Evolutionary conservation across 225 moss, liverwort and hornwort species (phyloP).

Genomic region (Bryoerythrophyllum caledonicum): DNA sequence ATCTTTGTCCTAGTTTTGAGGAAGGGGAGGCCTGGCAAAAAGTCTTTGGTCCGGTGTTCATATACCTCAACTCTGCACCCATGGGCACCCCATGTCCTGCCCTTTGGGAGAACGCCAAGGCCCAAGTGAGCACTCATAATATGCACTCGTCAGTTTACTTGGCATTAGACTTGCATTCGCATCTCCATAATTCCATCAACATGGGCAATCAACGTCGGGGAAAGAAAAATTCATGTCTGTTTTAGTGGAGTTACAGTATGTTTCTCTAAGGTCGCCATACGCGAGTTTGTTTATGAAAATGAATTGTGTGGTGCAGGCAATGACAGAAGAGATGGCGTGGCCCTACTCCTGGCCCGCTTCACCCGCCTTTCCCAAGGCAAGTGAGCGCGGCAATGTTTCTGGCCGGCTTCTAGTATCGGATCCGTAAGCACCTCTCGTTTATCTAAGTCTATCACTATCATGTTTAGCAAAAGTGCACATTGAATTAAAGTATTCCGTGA

Average conservation of each 20-base stretch:
- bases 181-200: not conserved
- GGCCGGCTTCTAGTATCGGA: constrained; percentile 78
- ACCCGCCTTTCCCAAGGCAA: constrained; percentile 68
- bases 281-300: not conserved
- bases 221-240: too few species aligned
- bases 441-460: too few species aligned
- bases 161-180: not conserved
- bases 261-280: too few species aligned
- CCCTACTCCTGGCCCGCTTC: constrained; percentile 88
- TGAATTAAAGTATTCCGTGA: too few species aligned
- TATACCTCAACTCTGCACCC: constrained; percentile 77
- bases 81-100: constrained; percentile 42
- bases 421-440: constrained; percentile 42
- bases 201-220: too few species aligned
- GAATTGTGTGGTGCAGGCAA: constrained; percentile 42
- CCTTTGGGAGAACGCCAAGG: constrained; percentile 84
- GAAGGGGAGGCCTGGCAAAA: constrained; percentile 91
- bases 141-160: too few species aligned
- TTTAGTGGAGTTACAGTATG: too few species aligned
- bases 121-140: constrained; percentile 53
- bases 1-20: constrained; percentile 66
- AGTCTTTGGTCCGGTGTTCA: constrained; percentile 88
- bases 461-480: too few species aligned
- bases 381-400: constrained; percentile 65
- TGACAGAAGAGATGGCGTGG: constrained; percentile 67